Conservation (phyloP, 768 basidiomycete species). For the Wakefieldia striispora region DNA sequence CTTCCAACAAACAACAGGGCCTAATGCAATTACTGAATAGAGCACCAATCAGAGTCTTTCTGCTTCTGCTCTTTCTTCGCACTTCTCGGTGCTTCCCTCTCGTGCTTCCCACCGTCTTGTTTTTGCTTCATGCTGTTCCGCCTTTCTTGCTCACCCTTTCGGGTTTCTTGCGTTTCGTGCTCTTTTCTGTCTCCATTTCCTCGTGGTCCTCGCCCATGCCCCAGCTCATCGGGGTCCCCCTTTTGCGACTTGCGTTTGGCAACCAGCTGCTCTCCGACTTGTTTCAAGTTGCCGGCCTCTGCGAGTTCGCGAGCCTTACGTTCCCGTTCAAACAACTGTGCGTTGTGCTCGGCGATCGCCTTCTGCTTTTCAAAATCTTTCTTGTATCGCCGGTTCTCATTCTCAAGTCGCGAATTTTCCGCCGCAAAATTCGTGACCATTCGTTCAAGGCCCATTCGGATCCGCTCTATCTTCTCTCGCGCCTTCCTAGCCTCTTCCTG, state of each 20-base stretch:
- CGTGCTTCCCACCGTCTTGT: not conserved
- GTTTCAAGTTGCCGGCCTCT: constrained; percentile 14
- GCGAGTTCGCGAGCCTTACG: constrained; percentile 24
- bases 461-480: constrained; percentile 40
- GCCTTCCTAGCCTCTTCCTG: constrained; percentile 41
- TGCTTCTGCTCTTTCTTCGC: not conserved
- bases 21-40: constrained; percentile 6
- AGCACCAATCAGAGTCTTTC: constrained; percentile 4
- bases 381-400: constrained; percentile 24
- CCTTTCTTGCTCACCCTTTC: not conserved
- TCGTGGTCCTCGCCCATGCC: not conserved
- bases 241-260: constrained; percentile 7
- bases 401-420: constrained; percentile 33
- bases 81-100: not conserved
- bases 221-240: not conserved
- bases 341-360: constrained; percentile 16
- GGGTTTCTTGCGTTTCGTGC: not conserved
- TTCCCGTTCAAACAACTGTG: constrained; percentile 24
- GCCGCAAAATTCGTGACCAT: constrained; percentile 37
- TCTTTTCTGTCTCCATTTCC: not conserved
- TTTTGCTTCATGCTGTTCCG: not conserved
- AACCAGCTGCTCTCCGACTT: constrained; percentile 18
- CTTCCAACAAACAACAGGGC: too few relatives aligned
- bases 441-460: constrained; percentile 39
- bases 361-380: constrained; percentile 19